Base-by-base conservation (phyloP, 345 rosid species). In the Eucalyptus grandis region DNA sequence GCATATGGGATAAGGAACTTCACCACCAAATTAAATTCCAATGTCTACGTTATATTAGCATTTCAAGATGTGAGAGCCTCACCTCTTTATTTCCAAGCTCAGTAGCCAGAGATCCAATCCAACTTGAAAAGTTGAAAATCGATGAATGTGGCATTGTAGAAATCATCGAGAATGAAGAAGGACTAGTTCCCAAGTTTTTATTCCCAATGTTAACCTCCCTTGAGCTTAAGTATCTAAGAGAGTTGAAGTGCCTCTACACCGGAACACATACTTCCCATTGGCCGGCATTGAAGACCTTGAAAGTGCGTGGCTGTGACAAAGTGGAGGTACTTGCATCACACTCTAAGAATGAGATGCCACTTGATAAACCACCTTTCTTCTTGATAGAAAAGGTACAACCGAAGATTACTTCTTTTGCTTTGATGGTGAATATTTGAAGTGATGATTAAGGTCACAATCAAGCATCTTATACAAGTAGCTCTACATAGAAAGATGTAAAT, bases 181-280 rank as follows among this genome's bases (percentile, higher is more conserved):
- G 34, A 14, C 5, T 7, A 14, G 9, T 47, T 47, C 49, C 49
- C 0, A 47, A 0, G 49, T 47, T 47, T 47, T 4, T 11, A 47
- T 47, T 47, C 13, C 49, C 49, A 47, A 11, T 11, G 13, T 47
- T 47, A 47, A 47, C 49, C 13, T 47, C 13, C 49, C 49, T 47
- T 0, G 4, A 47, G 13, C 49, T 47, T 47, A 0, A 47, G 49
- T 3, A 0, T 47, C 3, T 47, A 4, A 1, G 13, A 11, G 13
- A 47, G 49, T 47, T 47, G 49, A 47, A 3, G 49, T 47, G 49
- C 49, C 49, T 47, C 13, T 47, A 47, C 49, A 47, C 0, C 0
- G 4, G 49, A 47, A 0, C 49, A 11, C 49, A 47, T 47, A 11
- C 49, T 11, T 47, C 13, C 13, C 49, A 47, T 11, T 47, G 49